A percentile compares a stretch with the other conserved stretches of the same genome.
These are phyloP conservation scores for Phytophthora nicotianae DNA, from an alignment of 352 stramenopile species.

Conservation along the genomic window DNA sequence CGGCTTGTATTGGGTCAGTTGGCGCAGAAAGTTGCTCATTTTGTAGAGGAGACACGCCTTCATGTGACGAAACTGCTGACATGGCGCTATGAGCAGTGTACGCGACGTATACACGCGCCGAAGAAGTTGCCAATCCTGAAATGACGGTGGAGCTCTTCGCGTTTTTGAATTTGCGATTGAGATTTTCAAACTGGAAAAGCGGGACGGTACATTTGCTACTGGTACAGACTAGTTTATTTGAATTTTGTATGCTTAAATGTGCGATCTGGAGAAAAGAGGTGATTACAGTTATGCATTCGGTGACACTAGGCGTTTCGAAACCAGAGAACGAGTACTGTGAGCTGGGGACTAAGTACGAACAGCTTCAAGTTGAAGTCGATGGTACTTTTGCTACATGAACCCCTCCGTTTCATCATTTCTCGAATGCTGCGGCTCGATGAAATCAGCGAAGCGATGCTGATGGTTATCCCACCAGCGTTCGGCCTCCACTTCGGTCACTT, in stretches of 20 bases:
- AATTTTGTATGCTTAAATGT: slow-evolving; percentile 11
- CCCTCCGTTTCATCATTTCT: slow-evolving; percentile 9
- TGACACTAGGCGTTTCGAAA: slow-evolving; percentile 27
- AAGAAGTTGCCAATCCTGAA: slow-evolving; percentile 13
- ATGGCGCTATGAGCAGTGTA: slow-evolving; percentile 10
- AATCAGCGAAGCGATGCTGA: slow-evolving; percentile 62
- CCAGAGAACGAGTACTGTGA: slow-evolving; percentile 10
- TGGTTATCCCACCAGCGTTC: slow-evolving; percentile 75
- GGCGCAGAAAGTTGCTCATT: slow-evolving; percentile 3
- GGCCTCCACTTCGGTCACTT: slow-evolving; percentile 78
- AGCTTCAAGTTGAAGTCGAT: slow-evolving; percentile 29
- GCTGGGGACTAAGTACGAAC: slow-evolving; percentile 23
- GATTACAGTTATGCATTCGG: slow-evolving; percentile 1
- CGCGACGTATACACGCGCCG: slow-evolving; percentile 14
- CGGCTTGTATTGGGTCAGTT: slow-evolving; percentile 9
- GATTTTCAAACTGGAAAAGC: slow-evolving; percentile 29
- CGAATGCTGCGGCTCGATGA: slow-evolving; percentile 24
- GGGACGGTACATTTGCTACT: slow-evolving; percentile 18
- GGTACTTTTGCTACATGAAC: slow-evolving; percentile 4
- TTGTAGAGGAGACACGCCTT: slow-evolving; percentile 6
- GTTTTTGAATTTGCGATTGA: slow-evolving; percentile 19
- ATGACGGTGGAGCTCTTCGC: slow-evolving; percentile 15
- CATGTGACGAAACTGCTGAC: slow-evolving; percentile 1
- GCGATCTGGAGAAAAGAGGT: slow-evolving; percentile 9
- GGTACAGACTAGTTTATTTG: slow-evolving; percentile 18